Evolutionary conservation across 1,284 basidiomycete genomes (phyloP), one percentile per base, ranked within the genome.

Genomic region (Mycena citricolor): DNA sequence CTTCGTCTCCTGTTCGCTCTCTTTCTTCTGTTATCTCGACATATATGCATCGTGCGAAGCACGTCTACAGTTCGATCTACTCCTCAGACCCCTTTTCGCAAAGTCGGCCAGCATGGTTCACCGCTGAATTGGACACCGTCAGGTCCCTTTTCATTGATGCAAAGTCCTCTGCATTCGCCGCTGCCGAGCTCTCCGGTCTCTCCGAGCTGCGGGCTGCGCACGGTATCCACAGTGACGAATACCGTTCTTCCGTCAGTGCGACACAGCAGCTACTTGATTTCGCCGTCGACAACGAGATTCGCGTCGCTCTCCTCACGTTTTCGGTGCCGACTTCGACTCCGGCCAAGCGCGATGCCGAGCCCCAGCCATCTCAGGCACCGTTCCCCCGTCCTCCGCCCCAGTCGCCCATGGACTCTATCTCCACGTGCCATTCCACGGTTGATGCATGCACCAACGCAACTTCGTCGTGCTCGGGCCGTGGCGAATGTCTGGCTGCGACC

Each of bases 401-500:
- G 51, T 68, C 76, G 57, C 78, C 81, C 7, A 74, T 83, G 43
- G 74, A 75, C 39, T 74, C 74, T 22, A 62, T 81, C 23, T 78
- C 82, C n/a, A 77, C 78, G 5, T 91, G 88, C 65, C 82, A 79
- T 58, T 56, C 65, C 0, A 73, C 73, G 21, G 62, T 65, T 16
- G 71, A 78, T 16, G 63, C 70, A 1, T 91, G 88, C 60, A 67
- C 60, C 14, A 79, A 83, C 54, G 67, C 68, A 31, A 91, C 88
- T 4, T 70, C 68, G 36, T 59, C 68, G 14, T 91, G 89, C 61
- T 85, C 81, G 8, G 83, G 84, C 4, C 74, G 79, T 35, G 89
- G 89, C 0, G 57, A 75, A 49, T 91, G 89, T 54, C 69, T 77
- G 12, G 62, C 70, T 39, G 77, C 75, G 21, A 74, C 65, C 34